Base-by-base conservation (phyloP, 169 alveolate genomes). In the Plasmodium vinckei region DNA sequence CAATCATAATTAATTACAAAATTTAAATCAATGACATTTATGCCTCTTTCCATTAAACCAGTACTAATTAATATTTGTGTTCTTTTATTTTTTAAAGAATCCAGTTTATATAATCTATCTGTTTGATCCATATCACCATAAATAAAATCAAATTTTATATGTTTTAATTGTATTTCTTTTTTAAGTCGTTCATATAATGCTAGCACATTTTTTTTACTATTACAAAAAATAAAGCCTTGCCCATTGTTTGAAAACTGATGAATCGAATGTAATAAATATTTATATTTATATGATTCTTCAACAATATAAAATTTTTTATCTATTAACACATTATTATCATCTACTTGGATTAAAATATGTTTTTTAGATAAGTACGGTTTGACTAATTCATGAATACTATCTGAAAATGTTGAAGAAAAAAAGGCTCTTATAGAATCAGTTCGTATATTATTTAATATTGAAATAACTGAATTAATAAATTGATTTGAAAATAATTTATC, bases 1-100 rank as follows among this genome's bases (percentile, higher is more conserved):
- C 98, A 91, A 88, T 99, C 99, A 94, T 98, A 99, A 97, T 98
- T 98, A 94, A 99, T 98, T 68, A 99, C 99, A 63, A 98, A 95
- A 6, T 98, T 94, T 89, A 98, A 99, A 94, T 97, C 97, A 87
- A 98, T 99, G 51, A 98, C 99, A 92, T 99, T 99, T 60, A 98
- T 98, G 70, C 99, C 99, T 77, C 99, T 96, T 12, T 99, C 99
- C 88, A 98, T 94, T 82, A 98, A 95, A 93, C 98, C 99, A 39
- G 99, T 98, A 56, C 99, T 97, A 90, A 99, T 97, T 82, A 99
- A 93, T 54, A 98, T 98, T 92, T 99, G 99, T 72, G 99, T 95
- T 27, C 98, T 95, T 27, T 99, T 99, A 33, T 98, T 95, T 87
- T 99, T 98, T 96, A 98, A 98, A 91, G 98, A 99, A 72, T 98